These are phyloP conservation scores for Coemansia sp. DNA, from an alignment of 192 early-diverging fungal genomes.

Conservation along the genomic window DNA sequence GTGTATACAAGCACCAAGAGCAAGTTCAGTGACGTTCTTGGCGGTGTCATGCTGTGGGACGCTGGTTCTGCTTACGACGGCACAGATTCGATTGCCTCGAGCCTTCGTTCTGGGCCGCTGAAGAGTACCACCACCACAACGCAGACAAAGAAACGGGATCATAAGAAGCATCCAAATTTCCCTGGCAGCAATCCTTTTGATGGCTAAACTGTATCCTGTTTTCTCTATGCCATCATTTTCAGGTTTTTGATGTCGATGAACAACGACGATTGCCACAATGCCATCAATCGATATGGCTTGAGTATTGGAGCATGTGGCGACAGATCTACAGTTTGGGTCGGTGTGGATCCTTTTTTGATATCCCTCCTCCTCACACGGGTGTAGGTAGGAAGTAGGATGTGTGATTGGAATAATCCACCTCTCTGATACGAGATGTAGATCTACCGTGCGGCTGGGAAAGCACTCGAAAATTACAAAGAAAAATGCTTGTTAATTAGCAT, in stretches of 20 bases:
- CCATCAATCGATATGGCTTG: background rate
- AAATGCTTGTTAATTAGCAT: too few relatives aligned
- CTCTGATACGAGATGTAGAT: too few relatives aligned
- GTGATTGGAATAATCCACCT: too few relatives aligned
- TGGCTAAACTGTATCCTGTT: background rate
- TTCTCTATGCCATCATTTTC: background rate
- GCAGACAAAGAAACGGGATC: background rate
- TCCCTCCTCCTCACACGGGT: too few relatives aligned
- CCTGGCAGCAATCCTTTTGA: background rate
- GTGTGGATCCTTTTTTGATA: too few relatives aligned
- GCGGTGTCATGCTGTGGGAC: slow-evolving; percentile 71
- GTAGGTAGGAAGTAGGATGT: too few relatives aligned
- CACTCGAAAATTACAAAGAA: too few relatives aligned
- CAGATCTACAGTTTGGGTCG: too few relatives aligned
- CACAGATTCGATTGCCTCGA: slow-evolving; percentile 8
- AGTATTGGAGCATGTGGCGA: too few relatives aligned
- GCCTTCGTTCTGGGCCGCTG: background rate
- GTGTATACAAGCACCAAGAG: slow-evolving; percentile 44
- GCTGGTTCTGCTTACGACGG: slow-evolving; percentile 22
- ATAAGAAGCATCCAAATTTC: background rate
- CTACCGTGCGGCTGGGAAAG: too few relatives aligned
- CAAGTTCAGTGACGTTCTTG: slow-evolving; percentile 52
- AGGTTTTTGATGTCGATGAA: too few relatives aligned
- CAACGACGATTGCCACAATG: too few relatives aligned
- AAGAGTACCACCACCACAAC: background rate